Conservation (phyloP, 176 grass and related monocot species). For the Sorghum bicolor region Sorghum_bicolor_NCBIv3 NC_012875.2:48619001-48619500, state of each 20-base stretch:
- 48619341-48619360: conserved; percentile 42
- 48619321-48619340: conserved; percentile 52
- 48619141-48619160: neutral
- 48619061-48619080: conserved; percentile 87
- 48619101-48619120: neutral
- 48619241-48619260: conserved; percentile 97
- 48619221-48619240: conserved; percentile 99
- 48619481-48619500: neutral
- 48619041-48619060: conserved; percentile 86
- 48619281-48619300: conserved; percentile 94
- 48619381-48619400: conserved; percentile 80
- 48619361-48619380: conserved; percentile 97
- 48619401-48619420: neutral
- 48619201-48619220: conserved; percentile 95
- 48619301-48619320: conserved; percentile 98
- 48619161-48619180: neutral
- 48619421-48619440: conserved; percentile 25
- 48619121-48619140: conserved; percentile 11
- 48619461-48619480: neutral
- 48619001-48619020: conserved; percentile 97
- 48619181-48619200: neutral
- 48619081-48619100: conserved; percentile 64
- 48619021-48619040: conserved; percentile 96
- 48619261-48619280: conserved; percentile 95
- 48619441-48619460: neutral